Evolutionary conservation across 768 basidiomycete species (phyloP).

Genomic region (Tricholoma saponaceum): DNA sequence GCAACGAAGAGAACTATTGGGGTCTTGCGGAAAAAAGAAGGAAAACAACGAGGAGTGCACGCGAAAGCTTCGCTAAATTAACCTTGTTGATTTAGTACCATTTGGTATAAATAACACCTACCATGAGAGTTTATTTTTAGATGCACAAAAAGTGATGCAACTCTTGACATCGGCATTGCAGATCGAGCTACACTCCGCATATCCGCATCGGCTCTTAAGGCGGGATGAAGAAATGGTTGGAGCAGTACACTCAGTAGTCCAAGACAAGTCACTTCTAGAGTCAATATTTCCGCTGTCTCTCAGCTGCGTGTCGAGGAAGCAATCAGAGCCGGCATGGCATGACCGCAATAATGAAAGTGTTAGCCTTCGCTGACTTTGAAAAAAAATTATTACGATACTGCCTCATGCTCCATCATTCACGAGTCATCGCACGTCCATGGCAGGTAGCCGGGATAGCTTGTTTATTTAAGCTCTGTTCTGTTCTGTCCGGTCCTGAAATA

Average conservation of each 20-base stretch:
- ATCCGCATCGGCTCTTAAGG: background rate
- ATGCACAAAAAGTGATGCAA: background rate
- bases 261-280: background rate
- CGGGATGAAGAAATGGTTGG: background rate
- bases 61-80: background rate
- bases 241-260: background rate
- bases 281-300: background rate
- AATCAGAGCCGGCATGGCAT: too few species aligned
- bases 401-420: too few species aligned
- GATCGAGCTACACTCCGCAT: background rate
- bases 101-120: background rate
- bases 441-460: too few species aligned
- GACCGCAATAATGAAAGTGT: too few species aligned
- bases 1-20: background rate
- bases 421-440: too few species aligned
- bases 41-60: background rate
- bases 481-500: too few species aligned
- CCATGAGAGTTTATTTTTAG: background rate
- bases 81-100: background rate
- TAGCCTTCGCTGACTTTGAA: too few species aligned
- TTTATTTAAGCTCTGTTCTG: too few species aligned
- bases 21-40: background rate
- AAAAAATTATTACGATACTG: too few species aligned
- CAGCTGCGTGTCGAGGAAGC: background rate
- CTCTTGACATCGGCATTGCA: background rate